Conservation (phyloP, 225 moss, liverwort and hornwort species). For the Polytrichum formosum region DNA sequence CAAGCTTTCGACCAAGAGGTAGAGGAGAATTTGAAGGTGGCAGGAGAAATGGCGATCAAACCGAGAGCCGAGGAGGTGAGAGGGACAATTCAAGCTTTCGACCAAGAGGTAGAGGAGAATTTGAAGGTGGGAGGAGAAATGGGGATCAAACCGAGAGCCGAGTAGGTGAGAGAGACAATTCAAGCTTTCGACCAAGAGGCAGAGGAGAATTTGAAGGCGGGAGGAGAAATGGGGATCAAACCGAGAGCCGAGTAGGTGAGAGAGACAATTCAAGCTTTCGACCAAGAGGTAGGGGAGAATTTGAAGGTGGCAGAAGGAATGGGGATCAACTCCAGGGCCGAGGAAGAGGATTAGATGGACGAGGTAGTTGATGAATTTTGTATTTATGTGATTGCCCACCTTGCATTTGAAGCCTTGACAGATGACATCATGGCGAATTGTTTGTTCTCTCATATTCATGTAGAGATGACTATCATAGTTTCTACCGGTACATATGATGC, state of each 20-base stretch:
- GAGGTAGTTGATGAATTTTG: constrained; percentile 9
- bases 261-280: constrained; percentile 2
- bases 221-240: constrained; percentile 10
- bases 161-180: constrained; percentile 1
- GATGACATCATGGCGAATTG: not conserved
- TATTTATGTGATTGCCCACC: no score
- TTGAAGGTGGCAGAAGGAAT: constrained; percentile 1
- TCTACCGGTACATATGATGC: not conserved
- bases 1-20: constrained; percentile 5
- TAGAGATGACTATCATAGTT: not conserved
- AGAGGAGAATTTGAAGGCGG: constrained; percentile 3
- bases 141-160: constrained; percentile 22
- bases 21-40: constrained; percentile 3
- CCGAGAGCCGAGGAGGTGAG: constrained; percentile 14
- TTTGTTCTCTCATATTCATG: not conserved
- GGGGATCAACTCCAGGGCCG: constrained; percentile 21
- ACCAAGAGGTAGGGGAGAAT: constrained; percentile 5
- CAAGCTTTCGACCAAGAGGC: constrained; percentile 5
- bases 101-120: constrained; percentile 5
- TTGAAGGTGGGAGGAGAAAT: not conserved
- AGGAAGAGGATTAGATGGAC: constrained; percentile 19
- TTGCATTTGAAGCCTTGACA: no score
- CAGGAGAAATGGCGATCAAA: constrained; percentile 10
- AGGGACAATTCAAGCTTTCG: constrained; percentile 1
- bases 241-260: constrained; percentile 14